Evolutionary conservation across 2,329 filamentous ascomycete species (phyloP).

Genomic region (Uncinocarpus reesii): DNA sequence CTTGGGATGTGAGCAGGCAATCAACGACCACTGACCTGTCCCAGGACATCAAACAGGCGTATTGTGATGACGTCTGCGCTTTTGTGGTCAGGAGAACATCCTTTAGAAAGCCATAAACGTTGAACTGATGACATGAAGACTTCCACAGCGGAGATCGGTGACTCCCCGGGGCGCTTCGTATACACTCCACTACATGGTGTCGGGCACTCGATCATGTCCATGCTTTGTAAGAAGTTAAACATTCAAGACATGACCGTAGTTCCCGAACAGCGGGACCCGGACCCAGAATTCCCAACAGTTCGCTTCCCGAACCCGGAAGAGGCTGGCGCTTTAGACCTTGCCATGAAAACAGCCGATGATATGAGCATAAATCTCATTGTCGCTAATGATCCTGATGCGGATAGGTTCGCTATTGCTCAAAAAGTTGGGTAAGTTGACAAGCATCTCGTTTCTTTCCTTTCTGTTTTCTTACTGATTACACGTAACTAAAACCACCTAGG

Average conservation of each 20-base stretch:
- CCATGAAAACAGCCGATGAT: slow-evolving; percentile 46
- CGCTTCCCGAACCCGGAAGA: slow-evolving; percentile 58
- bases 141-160: slow-evolving; percentile 26
- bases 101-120: background rate
- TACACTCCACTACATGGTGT: slow-evolving; percentile 36
- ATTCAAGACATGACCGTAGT: slow-evolving; percentile 30
- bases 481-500: slow-evolving; percentile 19
- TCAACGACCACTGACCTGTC: background rate
- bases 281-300: slow-evolving; percentile 55
- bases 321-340: slow-evolving; percentile 50
- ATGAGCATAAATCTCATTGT: slow-evolving; percentile 44
- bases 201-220: slow-evolving; percentile 29
- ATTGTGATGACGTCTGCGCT: slow-evolving; percentile 3
- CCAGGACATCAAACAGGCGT: background rate
- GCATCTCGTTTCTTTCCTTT: background rate
- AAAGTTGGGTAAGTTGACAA: slow-evolving; percentile 37
- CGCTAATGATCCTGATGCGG: slow-evolving; percentile 56
- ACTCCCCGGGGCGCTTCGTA: slow-evolving; percentile 29
- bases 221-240: slow-evolving; percentile 27
- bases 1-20: slow-evolving; percentile 28
- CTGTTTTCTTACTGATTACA: background rate
- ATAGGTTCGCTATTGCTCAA: slow-evolving; percentile 53
- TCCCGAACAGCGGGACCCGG: slow-evolving; percentile 44
- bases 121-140: slow-evolving; percentile 19
- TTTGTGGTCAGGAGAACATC: slow-evolving; percentile 6